Conservation (phyloP, 1,139 yeast species). For the Hyphopichia wangnamkhiaoensis region DNA sequence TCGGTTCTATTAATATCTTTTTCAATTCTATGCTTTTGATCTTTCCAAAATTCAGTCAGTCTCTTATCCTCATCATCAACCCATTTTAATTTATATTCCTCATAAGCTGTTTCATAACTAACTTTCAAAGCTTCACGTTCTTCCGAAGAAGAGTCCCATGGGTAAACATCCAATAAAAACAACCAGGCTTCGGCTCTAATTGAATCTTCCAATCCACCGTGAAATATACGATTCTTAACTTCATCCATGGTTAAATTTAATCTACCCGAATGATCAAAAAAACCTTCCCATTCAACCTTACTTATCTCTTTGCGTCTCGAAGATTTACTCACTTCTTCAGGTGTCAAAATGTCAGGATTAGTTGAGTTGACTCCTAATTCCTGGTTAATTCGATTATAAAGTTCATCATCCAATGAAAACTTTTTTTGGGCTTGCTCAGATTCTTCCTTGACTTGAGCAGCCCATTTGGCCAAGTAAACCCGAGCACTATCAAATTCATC, state of each 20-base stretch:
- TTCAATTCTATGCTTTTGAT: constrained; percentile 85
- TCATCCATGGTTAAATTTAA: constrained; percentile 72
- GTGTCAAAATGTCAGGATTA: constrained; percentile 48
- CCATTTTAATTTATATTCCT: constrained; percentile 68
- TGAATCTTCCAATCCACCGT: constrained; percentile 72
- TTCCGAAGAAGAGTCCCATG: constrained; percentile 79
- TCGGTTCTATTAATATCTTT: constrained; percentile 95
- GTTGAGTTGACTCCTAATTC: constrained; percentile 62
- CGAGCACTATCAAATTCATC: constrained; percentile 93
- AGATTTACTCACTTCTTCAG: constrained; percentile 57
- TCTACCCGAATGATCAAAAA: constrained; percentile 79
- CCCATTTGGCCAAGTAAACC: constrained; percentile 95
- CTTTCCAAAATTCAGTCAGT: constrained; percentile 76
- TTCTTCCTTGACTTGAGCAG: constrained; percentile 89
- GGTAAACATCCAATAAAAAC: constrained; percentile 76
- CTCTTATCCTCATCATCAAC: constrained; percentile 58
- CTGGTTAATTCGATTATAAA: constrained; percentile 57
- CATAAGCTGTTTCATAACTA: constrained; percentile 65
- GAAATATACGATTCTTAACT: constrained; percentile 80
- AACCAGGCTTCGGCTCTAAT: constrained; percentile 82
- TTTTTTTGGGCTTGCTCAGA: constrained; percentile 72
- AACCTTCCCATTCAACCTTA: constrained; percentile 78
- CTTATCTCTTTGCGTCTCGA: constrained; percentile 68
- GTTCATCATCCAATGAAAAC: constrained; percentile 61
- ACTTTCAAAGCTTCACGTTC: constrained; percentile 64